A percentile compares a stretch with the other conserved stretches of the same genome.
Evolutionary conservation across 495 filamentous ascomycete genomes (phyloP).

Genomic region (Evernia prunastri): DNA sequence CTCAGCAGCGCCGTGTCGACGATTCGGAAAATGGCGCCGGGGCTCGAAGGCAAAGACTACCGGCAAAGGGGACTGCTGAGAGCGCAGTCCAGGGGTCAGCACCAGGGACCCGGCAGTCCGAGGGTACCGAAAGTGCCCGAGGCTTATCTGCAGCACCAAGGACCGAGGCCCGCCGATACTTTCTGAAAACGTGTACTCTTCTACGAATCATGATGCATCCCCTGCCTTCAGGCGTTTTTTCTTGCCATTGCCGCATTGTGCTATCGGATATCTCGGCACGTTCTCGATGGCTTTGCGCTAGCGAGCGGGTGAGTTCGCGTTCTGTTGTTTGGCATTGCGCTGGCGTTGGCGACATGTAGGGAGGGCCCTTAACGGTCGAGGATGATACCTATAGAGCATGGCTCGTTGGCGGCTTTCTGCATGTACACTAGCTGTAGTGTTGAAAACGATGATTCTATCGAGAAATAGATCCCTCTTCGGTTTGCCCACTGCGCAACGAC

Average conservation of each 20-base stretch:
- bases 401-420: background rate
- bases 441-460: too few relatives aligned
- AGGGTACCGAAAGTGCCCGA: conserved; percentile 60
- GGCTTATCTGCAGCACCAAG: conserved; percentile 40
- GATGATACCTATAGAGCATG: background rate
- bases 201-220: background rate
- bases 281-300: background rate
- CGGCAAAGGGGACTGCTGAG: conserved; percentile 53
- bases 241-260: background rate
- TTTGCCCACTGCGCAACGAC: too few relatives aligned
- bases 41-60: conserved; percentile 58
- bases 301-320: background rate
- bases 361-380: background rate
- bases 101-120: conserved; percentile 40
- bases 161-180: conserved; percentile 5
- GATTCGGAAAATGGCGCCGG: conserved; percentile 52
- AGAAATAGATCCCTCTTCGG: too few relatives aligned
- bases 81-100: conserved; percentile 41
- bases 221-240: background rate
- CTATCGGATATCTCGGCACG: background rate
- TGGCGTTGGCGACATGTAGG: background rate
- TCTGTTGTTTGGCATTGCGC: background rate
- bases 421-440: background rate
- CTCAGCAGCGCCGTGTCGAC: conserved; percentile 20
- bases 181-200: background rate